Evolutionary conservation across 2,329 filamentous ascomycete species (phyloP), one percentile per base, ranked within the genome.

Genomic region (Drechslerella coelobrocha): DNA sequence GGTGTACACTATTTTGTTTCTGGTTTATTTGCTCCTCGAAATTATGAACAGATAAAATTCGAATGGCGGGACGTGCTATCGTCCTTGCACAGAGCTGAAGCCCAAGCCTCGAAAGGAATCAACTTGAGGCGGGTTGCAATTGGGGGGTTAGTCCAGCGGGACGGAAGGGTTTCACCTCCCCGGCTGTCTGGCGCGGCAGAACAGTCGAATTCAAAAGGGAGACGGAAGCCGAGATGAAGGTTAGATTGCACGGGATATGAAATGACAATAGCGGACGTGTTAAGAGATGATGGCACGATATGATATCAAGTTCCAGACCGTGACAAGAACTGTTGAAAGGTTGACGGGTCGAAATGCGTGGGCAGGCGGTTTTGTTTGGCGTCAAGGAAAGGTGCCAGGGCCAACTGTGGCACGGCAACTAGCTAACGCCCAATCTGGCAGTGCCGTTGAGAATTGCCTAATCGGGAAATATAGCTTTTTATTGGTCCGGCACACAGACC

Each of bases 141-240:
- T n/a, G 12, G 34, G 12, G 34, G 34, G 34, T 14, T 5, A n/a
- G 5, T 14, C 5, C 17, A n/a, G 34, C 34, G 34, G 34, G 34
- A 39, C 34, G 60, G 45, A 57, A 50, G 34, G 47, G 53, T 34
- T 34, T 39, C 55, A 66, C 31, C 31, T 31, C 47, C 31, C 61
- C 37, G 2, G 17, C 27, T 51, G 23, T 5, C n/a, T 45, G 41
- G 6, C 19, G 41, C 47, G 47, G 23, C 14, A 19, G 47, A 23
- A 34, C 48, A 26, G 8, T 19, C 14, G 19, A 21, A 6, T 21
- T 4, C 41, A 45, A 56, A 41, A 10, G 8, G 23, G n/a, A n/a
- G 7, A 14, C 8, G 10, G 21, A 14, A 17, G 21, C 39, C 17
- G 37, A 17, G 34, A 48, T 45, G 29, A 50, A 8, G 9, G 29